Evolutionary conservation across 495 filamentous ascomycete species (phyloP).

Genomic region (Chlorociboria aeruginascens): DNA sequence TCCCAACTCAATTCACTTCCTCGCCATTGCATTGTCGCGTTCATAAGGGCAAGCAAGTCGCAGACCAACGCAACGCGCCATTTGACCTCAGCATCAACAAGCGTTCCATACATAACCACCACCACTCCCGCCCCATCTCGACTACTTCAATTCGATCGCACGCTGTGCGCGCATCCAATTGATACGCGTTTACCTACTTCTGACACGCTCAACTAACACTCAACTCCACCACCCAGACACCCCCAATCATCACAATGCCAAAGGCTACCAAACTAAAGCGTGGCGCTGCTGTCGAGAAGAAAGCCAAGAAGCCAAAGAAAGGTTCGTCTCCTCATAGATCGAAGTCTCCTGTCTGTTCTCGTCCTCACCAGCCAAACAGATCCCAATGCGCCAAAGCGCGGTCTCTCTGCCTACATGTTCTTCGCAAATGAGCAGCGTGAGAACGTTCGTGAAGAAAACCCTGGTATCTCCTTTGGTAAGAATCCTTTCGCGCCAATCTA

Average conservation of each 20-base stretch:
- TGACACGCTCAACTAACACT: conserved; percentile 35
- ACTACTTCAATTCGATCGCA: no score
- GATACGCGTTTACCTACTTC: conserved; percentile 15
- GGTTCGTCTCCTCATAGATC: conserved; percentile 36
- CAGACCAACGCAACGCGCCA: no score
- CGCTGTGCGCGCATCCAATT: no score
- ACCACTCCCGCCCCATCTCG: no score
- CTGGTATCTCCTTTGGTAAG: conserved; percentile 91
- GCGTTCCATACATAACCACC: no score
- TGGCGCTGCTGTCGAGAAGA: conserved; percentile 33
- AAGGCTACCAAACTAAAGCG: conserved; percentile 54
- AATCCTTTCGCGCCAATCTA: background rate
- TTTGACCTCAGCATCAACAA: no score
- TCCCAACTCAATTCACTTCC: no score
- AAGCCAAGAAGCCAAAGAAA: conserved; percentile 65
- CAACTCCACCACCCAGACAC: conserved; percentile 29
- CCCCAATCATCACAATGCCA: conserved; percentile 51
- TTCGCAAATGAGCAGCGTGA: conserved; percentile 99
- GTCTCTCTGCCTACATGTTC: conserved; percentile 99
- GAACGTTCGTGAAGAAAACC: conserved; percentile 96
- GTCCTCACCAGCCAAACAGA: conserved; percentile 37
- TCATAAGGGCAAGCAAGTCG: no score
- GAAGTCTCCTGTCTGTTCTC: conserved; percentile 5
- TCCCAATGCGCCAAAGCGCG: conserved; percentile 97
- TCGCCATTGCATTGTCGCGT: no score